A percentile compares a stretch with the other conserved stretches of the same genome.
Conservation (phyloP, 192 early-diverging fungal species). For the Podochytrium sp. region DNA sequence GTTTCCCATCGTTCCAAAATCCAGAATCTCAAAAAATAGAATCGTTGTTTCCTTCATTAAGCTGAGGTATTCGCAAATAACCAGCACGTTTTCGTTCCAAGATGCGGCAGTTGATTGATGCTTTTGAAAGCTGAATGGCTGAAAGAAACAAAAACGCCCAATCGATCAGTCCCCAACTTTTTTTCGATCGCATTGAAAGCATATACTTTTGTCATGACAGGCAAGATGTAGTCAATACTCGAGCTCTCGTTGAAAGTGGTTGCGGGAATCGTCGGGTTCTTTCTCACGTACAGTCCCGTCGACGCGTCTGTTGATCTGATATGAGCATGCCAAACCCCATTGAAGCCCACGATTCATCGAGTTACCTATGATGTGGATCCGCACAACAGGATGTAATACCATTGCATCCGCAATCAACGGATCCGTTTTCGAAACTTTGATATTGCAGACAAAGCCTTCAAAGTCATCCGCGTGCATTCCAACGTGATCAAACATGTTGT, state of each 20-base stretch:
- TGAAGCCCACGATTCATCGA: no score
- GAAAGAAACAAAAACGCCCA: slow-evolving; percentile 5
- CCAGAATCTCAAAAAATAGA: slow-evolving; percentile 55
- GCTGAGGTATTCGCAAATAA: slow-evolving; percentile 49
- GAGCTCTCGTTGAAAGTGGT: slow-evolving; percentile 38
- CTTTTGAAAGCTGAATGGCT: slow-evolving; percentile 49
- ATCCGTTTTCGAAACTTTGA: slow-evolving; percentile 32
- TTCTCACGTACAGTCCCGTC: slow-evolving; percentile 34
- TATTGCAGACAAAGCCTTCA: slow-evolving; percentile 15
- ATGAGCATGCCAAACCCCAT: no score
- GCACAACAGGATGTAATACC: slow-evolving; percentile 42
- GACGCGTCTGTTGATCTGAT: no score
- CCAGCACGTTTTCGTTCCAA: slow-evolving; percentile 52
- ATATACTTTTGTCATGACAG: slow-evolving; percentile 46
- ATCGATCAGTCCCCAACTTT: slow-evolving; percentile 11
- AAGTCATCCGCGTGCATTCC: slow-evolving; percentile 9
- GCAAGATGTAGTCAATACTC: slow-evolving; percentile 42
- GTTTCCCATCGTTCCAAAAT: slow-evolving; percentile 38
- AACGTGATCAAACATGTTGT: slow-evolving; percentile 22
- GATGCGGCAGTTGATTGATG: slow-evolving; percentile 42
- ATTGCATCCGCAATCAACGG: slow-evolving; percentile 36
- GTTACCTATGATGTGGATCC: slow-evolving; percentile 45
- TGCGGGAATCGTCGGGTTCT: slow-evolving; percentile 13
- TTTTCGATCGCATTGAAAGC: background rate
- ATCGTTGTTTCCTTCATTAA: slow-evolving; percentile 35